A percentile compares a stretch with the other conserved stretches of the same genome.
phyloP scores from a whole-genome alignment of 2,329 filamentous ascomycete genomes.

The Blastomyces emzantsi region DNA sequence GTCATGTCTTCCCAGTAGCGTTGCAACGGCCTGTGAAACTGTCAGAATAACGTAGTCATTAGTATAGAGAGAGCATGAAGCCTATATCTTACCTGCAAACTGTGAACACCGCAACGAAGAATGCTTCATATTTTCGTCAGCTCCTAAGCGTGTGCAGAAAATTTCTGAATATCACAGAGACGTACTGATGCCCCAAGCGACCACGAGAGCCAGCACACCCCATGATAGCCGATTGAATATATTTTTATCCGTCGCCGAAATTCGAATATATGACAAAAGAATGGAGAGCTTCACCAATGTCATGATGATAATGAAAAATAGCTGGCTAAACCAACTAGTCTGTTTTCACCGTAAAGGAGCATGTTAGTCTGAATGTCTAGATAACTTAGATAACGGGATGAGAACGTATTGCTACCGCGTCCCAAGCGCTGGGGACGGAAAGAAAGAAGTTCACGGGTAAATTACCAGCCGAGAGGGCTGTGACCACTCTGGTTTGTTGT shows the following conservation, averaged over 20 bases:
- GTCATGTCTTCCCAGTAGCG: constrained; percentile 12
- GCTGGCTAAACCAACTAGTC: constrained; percentile 16
- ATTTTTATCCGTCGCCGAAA: constrained; percentile 10
- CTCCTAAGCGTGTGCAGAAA: not conserved
- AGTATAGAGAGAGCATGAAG: not conserved
- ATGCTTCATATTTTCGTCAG: constrained; percentile 11
- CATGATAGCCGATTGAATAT: constrained; percentile 11
- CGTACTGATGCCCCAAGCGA: constrained; percentile 15
- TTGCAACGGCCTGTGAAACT: constrained; percentile 11
- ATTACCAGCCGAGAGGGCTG: constrained; percentile 13
- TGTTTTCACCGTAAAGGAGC: constrained; percentile 4
- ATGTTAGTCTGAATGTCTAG: not conserved
- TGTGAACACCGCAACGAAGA: constrained; percentile 13
- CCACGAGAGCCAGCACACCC: constrained; percentile 12
- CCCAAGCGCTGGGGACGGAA: not conserved
- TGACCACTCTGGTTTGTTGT: constrained; percentile 14
- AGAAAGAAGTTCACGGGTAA: not conserved
- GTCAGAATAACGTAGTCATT: not conserved
- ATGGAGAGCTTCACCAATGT: constrained; percentile 17
- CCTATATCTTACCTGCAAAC: constrained; percentile 14
- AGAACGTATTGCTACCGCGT: not conserved
- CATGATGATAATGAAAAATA: constrained; percentile 15
- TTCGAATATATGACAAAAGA: constrained; percentile 15
- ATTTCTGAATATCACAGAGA: not conserved
- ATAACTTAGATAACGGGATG: not conserved